Evolutionary conservation across 768 basidiomycete genomes (phyloP).

Genomic region (Hypsizygus marmoreus): DNA sequence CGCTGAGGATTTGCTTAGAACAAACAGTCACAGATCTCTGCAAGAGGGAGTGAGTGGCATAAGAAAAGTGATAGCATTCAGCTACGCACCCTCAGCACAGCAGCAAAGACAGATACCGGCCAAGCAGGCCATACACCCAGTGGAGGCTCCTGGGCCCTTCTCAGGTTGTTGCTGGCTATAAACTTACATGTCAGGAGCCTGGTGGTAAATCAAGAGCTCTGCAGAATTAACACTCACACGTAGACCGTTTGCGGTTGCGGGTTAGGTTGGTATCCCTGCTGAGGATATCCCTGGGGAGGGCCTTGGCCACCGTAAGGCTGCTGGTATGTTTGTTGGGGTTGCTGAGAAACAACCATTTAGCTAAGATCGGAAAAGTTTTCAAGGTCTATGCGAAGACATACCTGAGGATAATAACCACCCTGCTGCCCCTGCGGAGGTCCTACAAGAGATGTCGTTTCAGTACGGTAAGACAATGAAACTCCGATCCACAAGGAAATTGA

Average conservation of each 20-base stretch:
- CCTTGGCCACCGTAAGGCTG: conserved; percentile 43
- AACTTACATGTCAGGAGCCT: neutral
- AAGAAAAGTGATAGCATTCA: conserved; percentile 1
- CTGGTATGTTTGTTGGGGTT: conserved; percentile 73
- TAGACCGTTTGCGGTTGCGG: conserved; percentile 75
- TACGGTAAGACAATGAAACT: neutral
- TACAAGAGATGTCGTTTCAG: conserved; percentile 20
- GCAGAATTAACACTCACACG: conserved; percentile 50
- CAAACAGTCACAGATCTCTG: conserved; percentile 78
- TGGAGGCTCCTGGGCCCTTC: conserved; percentile 38
- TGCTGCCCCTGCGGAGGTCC: conserved; percentile 56
- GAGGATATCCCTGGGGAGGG: conserved; percentile 41
- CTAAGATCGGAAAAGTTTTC: neutral
- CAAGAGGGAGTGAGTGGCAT: conserved; percentile 6
- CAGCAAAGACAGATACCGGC: conserved; percentile 67
- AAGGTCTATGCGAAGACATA: conserved; percentile 15
- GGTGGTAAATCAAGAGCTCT: neutral
- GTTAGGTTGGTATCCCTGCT: conserved; percentile 57
- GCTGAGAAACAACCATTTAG: conserved; percentile 35
- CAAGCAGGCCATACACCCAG: conserved; percentile 64
- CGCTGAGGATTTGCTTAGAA: conserved; percentile 37
- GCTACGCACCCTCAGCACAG: conserved; percentile 62
- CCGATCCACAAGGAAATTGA: no score
- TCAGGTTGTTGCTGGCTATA: conserved; percentile 54
- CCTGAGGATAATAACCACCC: conserved; percentile 70